These are phyloP conservation scores for Erigeron canadensis DNA, from an alignment of 129 eudicot genomes.

Conservation along the genomic window DNA sequence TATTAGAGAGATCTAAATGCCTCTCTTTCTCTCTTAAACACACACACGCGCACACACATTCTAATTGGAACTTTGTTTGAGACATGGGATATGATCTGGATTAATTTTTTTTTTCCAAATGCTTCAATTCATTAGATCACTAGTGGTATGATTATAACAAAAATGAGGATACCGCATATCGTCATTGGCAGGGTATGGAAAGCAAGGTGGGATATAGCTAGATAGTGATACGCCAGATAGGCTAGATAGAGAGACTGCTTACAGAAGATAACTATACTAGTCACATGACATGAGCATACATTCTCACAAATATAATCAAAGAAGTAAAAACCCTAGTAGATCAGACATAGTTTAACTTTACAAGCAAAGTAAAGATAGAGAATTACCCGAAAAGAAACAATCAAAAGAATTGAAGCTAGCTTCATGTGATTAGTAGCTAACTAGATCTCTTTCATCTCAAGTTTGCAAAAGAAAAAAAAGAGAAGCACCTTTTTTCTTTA, in stretches of 20 bases:
- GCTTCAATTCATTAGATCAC: slow-evolving; percentile 16
- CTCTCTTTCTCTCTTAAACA: too few species aligned
- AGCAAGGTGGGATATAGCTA: too few species aligned
- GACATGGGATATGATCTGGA: slow-evolving; percentile 30
- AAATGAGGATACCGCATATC: too few species aligned
- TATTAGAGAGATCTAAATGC: slow-evolving; percentile 14
- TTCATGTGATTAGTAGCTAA: slow-evolving; percentile 31
- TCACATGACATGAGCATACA: slow-evolving; percentile 24
- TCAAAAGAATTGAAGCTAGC: slow-evolving; percentile 13
- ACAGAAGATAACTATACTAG: too few species aligned
- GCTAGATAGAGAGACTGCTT: too few species aligned
- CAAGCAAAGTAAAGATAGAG: slow-evolving; percentile 23
- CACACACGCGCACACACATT: neutral
- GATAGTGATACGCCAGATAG: too few species aligned
- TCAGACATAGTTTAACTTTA: slow-evolving; percentile 37
- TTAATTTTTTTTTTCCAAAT: neutral
- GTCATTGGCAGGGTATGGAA: too few species aligned
- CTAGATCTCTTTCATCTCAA: slow-evolving; percentile 29
- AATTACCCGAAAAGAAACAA: slow-evolving; percentile 28
- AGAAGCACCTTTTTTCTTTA: slow-evolving; percentile 32
- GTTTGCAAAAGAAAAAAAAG: slow-evolving; percentile 31
- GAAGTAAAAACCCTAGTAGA: slow-evolving; percentile 48
- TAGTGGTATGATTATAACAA: neutral
- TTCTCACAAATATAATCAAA: slow-evolving; percentile 13
- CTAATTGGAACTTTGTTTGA: slow-evolving; percentile 13